Percentiles rank a stretch among this genome's conserved stretches.
Evolutionary conservation across 371 early-diverging fungal genomes (phyloP).

Genomic region (Mortierella sp.): DNA sequence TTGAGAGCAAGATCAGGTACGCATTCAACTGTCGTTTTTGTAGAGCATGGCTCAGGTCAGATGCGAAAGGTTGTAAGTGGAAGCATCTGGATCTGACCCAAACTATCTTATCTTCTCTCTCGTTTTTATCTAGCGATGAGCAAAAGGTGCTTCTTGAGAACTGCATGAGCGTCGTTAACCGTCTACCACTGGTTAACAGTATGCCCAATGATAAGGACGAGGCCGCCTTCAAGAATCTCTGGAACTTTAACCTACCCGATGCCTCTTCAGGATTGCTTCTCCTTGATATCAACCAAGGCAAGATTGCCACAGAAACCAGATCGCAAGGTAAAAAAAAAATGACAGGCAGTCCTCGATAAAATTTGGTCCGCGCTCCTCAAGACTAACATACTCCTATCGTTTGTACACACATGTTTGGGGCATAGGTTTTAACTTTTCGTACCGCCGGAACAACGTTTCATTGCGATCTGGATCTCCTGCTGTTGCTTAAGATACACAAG

Average conservation of each 20-base stretch:
- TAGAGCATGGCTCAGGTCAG: too few relatives aligned
- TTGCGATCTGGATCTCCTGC: conserved; percentile 46
- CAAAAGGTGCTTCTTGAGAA: conserved; percentile 64
- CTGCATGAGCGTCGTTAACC: conserved; percentile 66
- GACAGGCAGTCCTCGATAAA: not conserved
- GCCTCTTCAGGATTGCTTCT: conserved; percentile 68
- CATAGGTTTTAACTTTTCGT: conserved; percentile 65
- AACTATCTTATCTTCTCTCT: not conserved
- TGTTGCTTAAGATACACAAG: conserved; percentile 14
- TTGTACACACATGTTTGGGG: not conserved
- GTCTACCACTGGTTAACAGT: conserved; percentile 42
- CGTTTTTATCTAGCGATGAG: conserved; percentile 53
- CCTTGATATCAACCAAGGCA: conserved; percentile 64
- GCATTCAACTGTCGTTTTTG: conserved; percentile 21
- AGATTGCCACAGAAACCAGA: conserved; percentile 59
- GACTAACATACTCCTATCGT: not conserved
- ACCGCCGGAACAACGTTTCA: conserved; percentile 58
- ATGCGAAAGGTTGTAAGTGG: too few relatives aligned
- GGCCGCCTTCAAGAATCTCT: conserved; percentile 72
- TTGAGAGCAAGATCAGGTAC: conserved; percentile 68
- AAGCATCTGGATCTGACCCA: too few relatives aligned
- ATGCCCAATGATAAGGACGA: conserved; percentile 60
- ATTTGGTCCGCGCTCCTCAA: not conserved
- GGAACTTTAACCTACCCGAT: conserved; percentile 77
- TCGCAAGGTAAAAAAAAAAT: conserved; percentile 54